phyloP scores from a whole-genome alignment of 805 yeast species.

The Yarrowia sp. region DNA sequence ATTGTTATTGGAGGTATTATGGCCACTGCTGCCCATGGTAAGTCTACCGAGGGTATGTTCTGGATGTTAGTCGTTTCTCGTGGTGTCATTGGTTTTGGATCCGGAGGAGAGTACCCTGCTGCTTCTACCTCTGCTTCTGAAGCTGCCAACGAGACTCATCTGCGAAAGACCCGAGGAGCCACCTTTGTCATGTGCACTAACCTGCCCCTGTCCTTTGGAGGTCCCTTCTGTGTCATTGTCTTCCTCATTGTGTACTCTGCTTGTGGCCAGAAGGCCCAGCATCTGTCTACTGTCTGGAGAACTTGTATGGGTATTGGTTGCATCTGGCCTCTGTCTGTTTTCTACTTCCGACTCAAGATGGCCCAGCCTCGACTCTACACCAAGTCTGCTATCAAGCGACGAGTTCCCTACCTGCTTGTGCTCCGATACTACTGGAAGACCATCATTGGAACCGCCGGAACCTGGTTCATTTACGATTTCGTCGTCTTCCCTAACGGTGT shows the following conservation, averaged over 20 bases:
- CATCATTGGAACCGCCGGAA: conserved; percentile 65
- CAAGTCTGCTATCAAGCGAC: conserved; percentile 58
- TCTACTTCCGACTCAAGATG: conserved; percentile 70
- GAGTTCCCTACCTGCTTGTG: conserved; percentile 59
- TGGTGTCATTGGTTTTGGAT: conserved; percentile 75
- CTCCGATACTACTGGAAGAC: conserved; percentile 67
- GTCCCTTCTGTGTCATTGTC: conserved; percentile 68
- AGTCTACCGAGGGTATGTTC: conserved; percentile 58
- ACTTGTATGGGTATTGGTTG: conserved; percentile 69
- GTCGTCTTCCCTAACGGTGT: conserved; percentile 79
- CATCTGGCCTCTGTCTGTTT: conserved; percentile 71
- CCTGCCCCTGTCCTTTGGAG: conserved; percentile 71
- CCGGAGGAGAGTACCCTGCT: conserved; percentile 75
- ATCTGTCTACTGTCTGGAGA: conserved; percentile 60
- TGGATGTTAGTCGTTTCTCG: conserved; percentile 75
- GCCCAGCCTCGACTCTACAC: conserved; percentile 62
- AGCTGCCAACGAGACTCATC: conserved; percentile 60
- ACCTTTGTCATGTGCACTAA: conserved; percentile 66
- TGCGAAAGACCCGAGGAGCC: conserved; percentile 57
- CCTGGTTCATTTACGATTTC: conserved; percentile 81
- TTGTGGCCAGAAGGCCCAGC: conserved; percentile 45
- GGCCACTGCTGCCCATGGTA: conserved; percentile 71
- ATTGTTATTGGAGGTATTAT: conserved; percentile 62
- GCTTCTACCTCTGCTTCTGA: conserved; percentile 68
- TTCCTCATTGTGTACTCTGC: conserved; percentile 67